Conservation (phyloP, 805 yeast genomes). For the Komagataella pastoris region DNA sequence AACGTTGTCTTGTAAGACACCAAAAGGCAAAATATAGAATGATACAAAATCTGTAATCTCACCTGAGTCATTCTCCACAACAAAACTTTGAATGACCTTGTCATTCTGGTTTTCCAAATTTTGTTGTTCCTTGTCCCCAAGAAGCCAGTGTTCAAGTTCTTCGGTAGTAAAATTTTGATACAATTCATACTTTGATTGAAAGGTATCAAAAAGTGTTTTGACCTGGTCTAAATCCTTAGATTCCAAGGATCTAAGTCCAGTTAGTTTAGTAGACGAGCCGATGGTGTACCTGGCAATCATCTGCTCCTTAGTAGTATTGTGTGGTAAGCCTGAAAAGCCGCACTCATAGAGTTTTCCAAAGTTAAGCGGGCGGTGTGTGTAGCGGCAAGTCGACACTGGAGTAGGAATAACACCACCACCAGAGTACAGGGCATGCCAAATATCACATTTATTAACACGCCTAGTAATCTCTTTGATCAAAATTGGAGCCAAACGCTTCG, state of each 20-base stretch:
- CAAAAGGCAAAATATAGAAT: slow-evolving; percentile 79
- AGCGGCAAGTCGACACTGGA: slow-evolving; percentile 82
- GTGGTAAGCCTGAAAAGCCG: slow-evolving; percentile 77
- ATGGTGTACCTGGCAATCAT: slow-evolving; percentile 53
- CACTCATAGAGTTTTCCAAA: slow-evolving; percentile 86
- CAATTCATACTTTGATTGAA: slow-evolving; percentile 60
- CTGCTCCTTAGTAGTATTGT: slow-evolving; percentile 47
- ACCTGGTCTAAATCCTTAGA: slow-evolving; percentile 54
- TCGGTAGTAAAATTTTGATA: slow-evolving; percentile 50
- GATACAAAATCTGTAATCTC: slow-evolving; percentile 80
- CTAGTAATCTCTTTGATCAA: slow-evolving; percentile 90
- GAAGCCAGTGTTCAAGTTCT: slow-evolving; percentile 74
- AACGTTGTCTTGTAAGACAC: slow-evolving; percentile 52
- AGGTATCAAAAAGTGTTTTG: slow-evolving; percentile 40
- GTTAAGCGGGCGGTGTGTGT: slow-evolving; percentile 86
- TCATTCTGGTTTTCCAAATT: slow-evolving; percentile 69
- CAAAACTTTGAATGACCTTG: slow-evolving; percentile 62
- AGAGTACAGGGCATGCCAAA: slow-evolving; percentile 95
- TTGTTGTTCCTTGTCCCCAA: slow-evolving; percentile 48
- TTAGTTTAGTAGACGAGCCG: slow-evolving; percentile 32
- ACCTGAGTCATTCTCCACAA: slow-evolving; percentile 52
- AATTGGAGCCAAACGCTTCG: slow-evolving; percentile 91
- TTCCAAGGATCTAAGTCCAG: slow-evolving; percentile 48
- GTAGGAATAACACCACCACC: slow-evolving; percentile 87
- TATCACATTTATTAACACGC: slow-evolving; percentile 68